phyloP scores from a whole-genome alignment of 1,139 yeast genomes.

The Sugiyamaella novakii region DNA sequence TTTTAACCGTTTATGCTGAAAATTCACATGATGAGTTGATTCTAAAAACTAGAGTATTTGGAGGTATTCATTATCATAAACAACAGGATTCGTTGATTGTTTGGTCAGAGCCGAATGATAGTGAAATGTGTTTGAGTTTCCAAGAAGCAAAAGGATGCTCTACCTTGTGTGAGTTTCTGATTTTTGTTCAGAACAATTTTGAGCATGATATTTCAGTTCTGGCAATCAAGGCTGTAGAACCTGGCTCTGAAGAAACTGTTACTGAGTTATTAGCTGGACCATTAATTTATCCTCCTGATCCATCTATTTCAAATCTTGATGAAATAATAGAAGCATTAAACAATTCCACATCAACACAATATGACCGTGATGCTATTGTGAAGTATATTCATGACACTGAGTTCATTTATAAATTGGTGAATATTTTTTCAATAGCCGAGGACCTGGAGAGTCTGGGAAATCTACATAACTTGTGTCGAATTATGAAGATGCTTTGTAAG shows the following conservation, averaged over 20 bases:
- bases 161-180: constrained; percentile 75
- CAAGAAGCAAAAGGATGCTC: constrained; percentile 93
- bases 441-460: constrained; percentile 50
- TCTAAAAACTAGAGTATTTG: constrained; percentile 66
- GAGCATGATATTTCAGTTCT: constrained; percentile 74
- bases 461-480: constrained; percentile 68
- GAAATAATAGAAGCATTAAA: constrained; percentile 52
- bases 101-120: constrained; percentile 83
- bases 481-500: constrained; percentile 55
- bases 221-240: constrained; percentile 60
- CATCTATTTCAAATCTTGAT: constrained; percentile 46
- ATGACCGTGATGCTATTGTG: constrained; percentile 40
- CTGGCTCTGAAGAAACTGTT: constrained; percentile 48
- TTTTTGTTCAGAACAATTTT: constrained; percentile 61
- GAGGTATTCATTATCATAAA: constrained; percentile 81
- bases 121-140: constrained; percentile 85
- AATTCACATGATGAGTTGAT: constrained; percentile 59
- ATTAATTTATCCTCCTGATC: constrained; percentile 64
- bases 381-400: constrained; percentile 40
- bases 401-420: constrained; percentile 57
- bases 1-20: constrained; percentile 74
- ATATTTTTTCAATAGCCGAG: constrained; percentile 61
- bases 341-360: constrained; percentile 32
- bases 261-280: constrained; percentile 85
- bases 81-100: constrained; percentile 94